These are phyloP conservation scores for Fragilaria radians DNA, from an alignment of 108 stramenopile species.

Conservation along the genomic window DNA sequence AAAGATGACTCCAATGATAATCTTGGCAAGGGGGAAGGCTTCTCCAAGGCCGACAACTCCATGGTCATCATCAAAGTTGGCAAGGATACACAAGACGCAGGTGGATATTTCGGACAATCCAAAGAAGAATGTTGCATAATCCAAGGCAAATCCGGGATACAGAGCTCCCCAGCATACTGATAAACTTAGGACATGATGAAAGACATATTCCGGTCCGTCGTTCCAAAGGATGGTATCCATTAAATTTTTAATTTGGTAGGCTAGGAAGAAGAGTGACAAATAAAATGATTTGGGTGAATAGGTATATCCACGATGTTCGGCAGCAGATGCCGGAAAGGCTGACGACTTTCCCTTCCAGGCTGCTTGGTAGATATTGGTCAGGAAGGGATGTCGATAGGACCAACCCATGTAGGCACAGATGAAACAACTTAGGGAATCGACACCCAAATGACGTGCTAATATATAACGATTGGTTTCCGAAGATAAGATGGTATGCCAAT, in stretches of 20 bases:
- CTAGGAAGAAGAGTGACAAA: constrained; percentile 51
- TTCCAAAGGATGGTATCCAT: constrained; percentile 75
- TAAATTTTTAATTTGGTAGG: constrained; percentile 81
- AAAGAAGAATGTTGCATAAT: constrained; percentile 75
- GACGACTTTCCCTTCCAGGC: constrained; percentile 9
- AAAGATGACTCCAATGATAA: constrained; percentile 56
- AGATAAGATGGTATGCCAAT: constrained; percentile 50
- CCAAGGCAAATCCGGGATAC: constrained; percentile 51
- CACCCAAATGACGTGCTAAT: constrained; percentile 71
- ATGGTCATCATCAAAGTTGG: constrained; percentile 75
- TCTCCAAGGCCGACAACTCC: constrained; percentile 70
- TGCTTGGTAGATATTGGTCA: constrained; percentile 7
- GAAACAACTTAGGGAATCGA: constrained; percentile 48
- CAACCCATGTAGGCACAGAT: constrained; percentile 47
- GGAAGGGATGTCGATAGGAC: constrained; percentile 30
- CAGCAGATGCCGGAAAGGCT: constrained; percentile 27
- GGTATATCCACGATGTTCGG: constrained; percentile 46
- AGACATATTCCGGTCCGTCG: constrained; percentile 73
- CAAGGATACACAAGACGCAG: constrained; percentile 60
- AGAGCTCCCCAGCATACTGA: constrained; percentile 65
- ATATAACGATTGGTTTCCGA: constrained; percentile 54
- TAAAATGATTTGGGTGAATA: constrained; percentile 54
- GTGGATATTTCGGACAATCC: constrained; percentile 77
- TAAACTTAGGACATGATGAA: constrained; percentile 68
- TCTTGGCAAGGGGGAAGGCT: constrained; percentile 63